Conservation (phyloP, 176 grass and related monocot species). For the Oryza coarctata region DNA sequence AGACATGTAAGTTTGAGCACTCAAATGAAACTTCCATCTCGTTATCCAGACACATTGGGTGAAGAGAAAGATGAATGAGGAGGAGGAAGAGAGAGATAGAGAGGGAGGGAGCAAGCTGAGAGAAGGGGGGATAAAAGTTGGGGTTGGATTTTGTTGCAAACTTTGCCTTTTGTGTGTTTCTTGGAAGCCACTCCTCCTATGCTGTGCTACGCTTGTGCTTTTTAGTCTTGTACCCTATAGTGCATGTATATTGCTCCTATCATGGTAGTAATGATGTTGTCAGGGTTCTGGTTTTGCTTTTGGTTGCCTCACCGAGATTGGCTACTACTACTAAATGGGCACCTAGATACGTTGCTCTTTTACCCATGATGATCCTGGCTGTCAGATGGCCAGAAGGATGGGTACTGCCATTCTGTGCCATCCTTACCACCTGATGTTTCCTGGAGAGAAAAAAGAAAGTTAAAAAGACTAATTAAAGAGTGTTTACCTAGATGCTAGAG, state of each 20-base stretch:
- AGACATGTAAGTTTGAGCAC: constrained; percentile 39
- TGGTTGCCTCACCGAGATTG: constrained; percentile 30
- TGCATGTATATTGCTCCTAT: constrained; percentile 46
- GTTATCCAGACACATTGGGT: constrained; percentile 45
- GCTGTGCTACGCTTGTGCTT: constrained; percentile 15
- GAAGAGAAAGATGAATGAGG: constrained; percentile 45
- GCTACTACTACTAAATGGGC: constrained; percentile 7
- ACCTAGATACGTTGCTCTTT: constrained; percentile 24
- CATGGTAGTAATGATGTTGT: constrained; percentile 50
- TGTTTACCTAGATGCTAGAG: background rate
- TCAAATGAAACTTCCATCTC: constrained; percentile 48
- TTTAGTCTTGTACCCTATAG: constrained; percentile 32
- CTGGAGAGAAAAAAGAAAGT: constrained; percentile 33
- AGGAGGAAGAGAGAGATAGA: background rate
- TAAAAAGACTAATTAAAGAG: background rate
- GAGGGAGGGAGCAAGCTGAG: background rate
- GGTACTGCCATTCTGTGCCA: constrained; percentile 64
- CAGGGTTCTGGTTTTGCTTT: constrained; percentile 30
- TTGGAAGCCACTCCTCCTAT: constrained; percentile 50
- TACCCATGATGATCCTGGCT: constrained; percentile 62
- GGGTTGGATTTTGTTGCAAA: constrained; percentile 36
- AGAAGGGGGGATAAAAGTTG: constrained; percentile 11
- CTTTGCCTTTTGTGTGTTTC: constrained; percentile 61
- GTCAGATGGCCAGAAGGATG: constrained; percentile 69
- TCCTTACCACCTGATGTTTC: constrained; percentile 60